phyloP scores from a whole-genome alignment of 176 grass and related monocot species.

The Triticum turgidum region DNA sequence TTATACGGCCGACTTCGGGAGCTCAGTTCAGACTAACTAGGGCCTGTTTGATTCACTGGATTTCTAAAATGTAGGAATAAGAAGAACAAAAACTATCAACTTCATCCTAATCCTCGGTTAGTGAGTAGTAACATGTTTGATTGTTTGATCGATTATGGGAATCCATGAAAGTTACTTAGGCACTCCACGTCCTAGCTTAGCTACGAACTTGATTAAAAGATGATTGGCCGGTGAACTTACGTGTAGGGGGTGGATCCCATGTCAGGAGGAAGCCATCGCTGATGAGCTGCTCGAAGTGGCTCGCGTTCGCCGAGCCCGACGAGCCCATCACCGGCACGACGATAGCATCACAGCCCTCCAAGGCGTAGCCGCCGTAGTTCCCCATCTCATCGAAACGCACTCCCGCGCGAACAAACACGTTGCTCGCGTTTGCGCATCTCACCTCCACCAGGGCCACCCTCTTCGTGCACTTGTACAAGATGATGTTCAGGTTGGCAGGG shows the following conservation, averaged over 20 bases:
- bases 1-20: too few species aligned
- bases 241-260: background rate
- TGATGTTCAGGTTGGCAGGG: background rate
- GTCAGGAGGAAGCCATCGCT: background rate
- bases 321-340: background rate
- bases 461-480: background rate
- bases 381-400: background rate
- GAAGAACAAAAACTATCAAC: too few species aligned
- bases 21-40: too few species aligned
- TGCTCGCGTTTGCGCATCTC: background rate
- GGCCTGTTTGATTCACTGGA: too few species aligned
- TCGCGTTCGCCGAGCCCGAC: background rate
- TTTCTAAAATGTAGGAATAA: too few species aligned
- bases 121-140: too few species aligned
- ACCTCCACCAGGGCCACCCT: background rate
- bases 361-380: background rate
- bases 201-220: background rate
- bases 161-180: background rate
- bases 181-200: background rate
- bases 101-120: too few species aligned
- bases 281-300: background rate
- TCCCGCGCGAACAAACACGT: rapidly evolving
- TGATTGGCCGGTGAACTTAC: background rate
- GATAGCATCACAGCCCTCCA: background rate
- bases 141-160: background rate